Base-by-base conservation (phyloP, 2,329 filamentous ascomycete species). In the Teratosphaeria pseudoeucalypti region DNA sequence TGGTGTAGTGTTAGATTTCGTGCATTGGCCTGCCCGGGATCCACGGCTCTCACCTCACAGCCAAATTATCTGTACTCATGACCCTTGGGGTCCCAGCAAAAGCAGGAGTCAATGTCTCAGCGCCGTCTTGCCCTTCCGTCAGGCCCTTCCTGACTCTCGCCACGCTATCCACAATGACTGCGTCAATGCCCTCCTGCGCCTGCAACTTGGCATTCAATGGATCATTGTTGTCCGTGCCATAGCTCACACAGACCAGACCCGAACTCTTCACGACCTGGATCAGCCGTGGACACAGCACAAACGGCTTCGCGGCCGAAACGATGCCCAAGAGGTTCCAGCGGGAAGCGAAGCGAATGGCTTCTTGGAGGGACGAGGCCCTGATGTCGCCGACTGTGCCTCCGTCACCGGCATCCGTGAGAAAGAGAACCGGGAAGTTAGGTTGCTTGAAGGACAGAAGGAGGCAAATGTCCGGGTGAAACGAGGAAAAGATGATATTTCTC, bases 401-500 rank as follows among this genome's bases (percentile, higher is more conserved):
- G n/a, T 85, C 86, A 0, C 92, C 94, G 0, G 91, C 90, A 68
- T 99, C 94, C 0, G 88, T 95, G 49, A 99, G 81, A 77, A 99
- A 99, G 63, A 99, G 79, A 61, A 99, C 91, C 0, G 94, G 95
- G 59, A 96, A 96, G 53, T 89, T 95, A 1, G 92, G 92, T 77
- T 99, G 94, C 78, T 99, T 99, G 81, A 96, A 96, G 58, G 88
- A 94, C 49, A 97, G 79, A 65, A 96, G 85, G 14, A 99, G 82
- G 72, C 94, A 99, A 54, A 99, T 91, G 69, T 99, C 94, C 0
- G 94, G 94, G 75, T 97, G 96, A 78, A 99, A 99, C 56, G 89
- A 94, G 64, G 90, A 95, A 76, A 99, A 97, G 65, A 99, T 90
- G 73, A 99, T 88, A 76, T 96, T 91, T n/a, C 94, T 83, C 60